Evolutionary conservation across 495 filamentous ascomycete species (phyloP).

Genomic region (Patellaria atrata): DNA sequence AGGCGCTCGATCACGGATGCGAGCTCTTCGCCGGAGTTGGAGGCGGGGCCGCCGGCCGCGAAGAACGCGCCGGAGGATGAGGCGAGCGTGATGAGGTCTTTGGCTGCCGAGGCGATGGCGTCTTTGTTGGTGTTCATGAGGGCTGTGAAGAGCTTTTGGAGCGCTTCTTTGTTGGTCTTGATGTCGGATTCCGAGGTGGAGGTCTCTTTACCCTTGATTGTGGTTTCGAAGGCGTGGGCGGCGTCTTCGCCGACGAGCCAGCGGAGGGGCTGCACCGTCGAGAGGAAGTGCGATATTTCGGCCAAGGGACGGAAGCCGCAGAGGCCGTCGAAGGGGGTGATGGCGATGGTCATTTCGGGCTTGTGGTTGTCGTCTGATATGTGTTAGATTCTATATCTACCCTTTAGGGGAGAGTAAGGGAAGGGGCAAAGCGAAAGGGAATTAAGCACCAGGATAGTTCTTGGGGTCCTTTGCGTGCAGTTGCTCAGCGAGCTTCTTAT

Average conservation of each 20-base stretch:
- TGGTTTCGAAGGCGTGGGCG: slow-evolving; percentile 51
- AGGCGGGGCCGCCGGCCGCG: slow-evolving; percentile 44
- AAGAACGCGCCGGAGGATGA: slow-evolving; percentile 45
- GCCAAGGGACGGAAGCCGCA: slow-evolving; percentile 84
- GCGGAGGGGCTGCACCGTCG: slow-evolving; percentile 55
- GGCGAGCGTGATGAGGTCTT: slow-evolving; percentile 57
- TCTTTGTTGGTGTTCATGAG: slow-evolving; percentile 65
- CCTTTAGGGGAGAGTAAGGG: not conserved
- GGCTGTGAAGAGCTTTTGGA: slow-evolving; percentile 56
- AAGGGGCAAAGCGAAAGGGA: not conserved
- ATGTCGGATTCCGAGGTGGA: slow-evolving; percentile 42
- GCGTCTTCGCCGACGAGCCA: slow-evolving; percentile 58
- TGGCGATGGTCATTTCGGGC: slow-evolving; percentile 96
- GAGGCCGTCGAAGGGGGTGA: slow-evolving; percentile 89
- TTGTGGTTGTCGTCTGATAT: slow-evolving; percentile 89
- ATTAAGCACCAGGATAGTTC: slow-evolving; percentile 64
- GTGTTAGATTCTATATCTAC: not conserved
- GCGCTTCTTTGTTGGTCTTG: slow-evolving; percentile 60
- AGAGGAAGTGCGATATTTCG: slow-evolving; percentile 78
- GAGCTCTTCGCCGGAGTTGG: slow-evolving; percentile 51
- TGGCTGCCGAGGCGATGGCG: slow-evolving; percentile 46
- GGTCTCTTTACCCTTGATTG: slow-evolving; percentile 49
- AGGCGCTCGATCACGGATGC: slow-evolving; percentile 61
- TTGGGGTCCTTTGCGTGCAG: slow-evolving; percentile 73
- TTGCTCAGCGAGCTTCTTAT: slow-evolving; percentile 90